A percentile compares a stretch with the other conserved stretches of the same genome.
phyloP scores from a whole-genome alignment of 352 stramenopile genomes.

The Globisporangium parvum region DNA sequence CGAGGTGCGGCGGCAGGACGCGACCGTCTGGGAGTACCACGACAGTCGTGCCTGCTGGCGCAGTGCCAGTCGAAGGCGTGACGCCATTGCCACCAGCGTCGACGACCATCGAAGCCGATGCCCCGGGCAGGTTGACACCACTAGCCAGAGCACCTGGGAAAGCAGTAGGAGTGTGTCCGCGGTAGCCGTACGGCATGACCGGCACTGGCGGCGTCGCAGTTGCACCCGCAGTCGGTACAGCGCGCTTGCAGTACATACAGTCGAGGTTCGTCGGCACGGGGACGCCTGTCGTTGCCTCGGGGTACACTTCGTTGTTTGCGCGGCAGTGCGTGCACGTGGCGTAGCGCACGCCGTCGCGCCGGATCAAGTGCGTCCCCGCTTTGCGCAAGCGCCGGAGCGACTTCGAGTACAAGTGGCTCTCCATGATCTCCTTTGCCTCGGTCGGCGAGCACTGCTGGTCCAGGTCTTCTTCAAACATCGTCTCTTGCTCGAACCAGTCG shows the following conservation, averaged over 20 bases:
- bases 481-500: slow-evolving; percentile 87
- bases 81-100: neutral
- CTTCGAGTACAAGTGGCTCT: slow-evolving; percentile 67
- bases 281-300: slow-evolving; percentile 46
- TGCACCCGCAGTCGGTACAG: slow-evolving; percentile 35
- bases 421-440: slow-evolving; percentile 73
- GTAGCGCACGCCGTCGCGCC: slow-evolving; percentile 39
- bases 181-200: slow-evolving; percentile 8
- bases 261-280: slow-evolving; percentile 56
- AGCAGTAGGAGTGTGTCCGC: neutral
- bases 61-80: neutral
- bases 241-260: slow-evolving; percentile 53
- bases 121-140: neutral
- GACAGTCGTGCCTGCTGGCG: neutral
- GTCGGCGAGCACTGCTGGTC: slow-evolving; percentile 65
- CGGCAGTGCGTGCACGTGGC: slow-evolving; percentile 55
- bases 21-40: neutral
- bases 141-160: neutral
- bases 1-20: slow-evolving; percentile 20
- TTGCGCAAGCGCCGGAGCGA: slow-evolving; percentile 44
- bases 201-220: slow-evolving; percentile 14
- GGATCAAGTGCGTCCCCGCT: slow-evolving; percentile 26
- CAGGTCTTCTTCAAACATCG: slow-evolving; percentile 86
- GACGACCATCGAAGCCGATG: too few species aligned
- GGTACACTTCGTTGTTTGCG: slow-evolving; percentile 58